Evolutionary conservation across 2,329 filamentous ascomycete genomes (phyloP), one percentile per base, ranked within the genome.

Genomic region (Biscogniauxia mediterranea): DNA sequence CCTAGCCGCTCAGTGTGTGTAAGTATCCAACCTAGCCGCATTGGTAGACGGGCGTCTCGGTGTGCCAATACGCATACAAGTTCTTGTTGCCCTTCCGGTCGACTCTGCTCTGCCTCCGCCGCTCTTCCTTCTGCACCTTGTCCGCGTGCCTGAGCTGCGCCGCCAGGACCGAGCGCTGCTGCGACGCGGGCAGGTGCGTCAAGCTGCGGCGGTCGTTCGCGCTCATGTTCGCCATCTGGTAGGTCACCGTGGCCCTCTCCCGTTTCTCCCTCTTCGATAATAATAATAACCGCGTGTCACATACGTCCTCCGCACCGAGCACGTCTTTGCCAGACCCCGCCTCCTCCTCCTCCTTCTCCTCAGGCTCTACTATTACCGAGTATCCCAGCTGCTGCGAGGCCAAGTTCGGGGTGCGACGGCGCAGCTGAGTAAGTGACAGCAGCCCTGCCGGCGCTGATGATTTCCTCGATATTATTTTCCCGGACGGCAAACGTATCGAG

Each of bases 51-150:
- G 72, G 72, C 38, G 71, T 74, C 28, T 74, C 72, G 1, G 71
- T 74, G 21, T 63, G n/a, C 72, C 72, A 74, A 58, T 74, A 74
- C 0, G 71, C 71, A 59, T 74, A 72, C 62, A 73, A 25, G 54
- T 73, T 75, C 67, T 74, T 75, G 57, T 75, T 75, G 38, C 71
- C 73, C 64, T 74, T 74, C 6, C 70, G 66, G 42, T 75, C 72
- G 13, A 74, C 65, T 23, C 62, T 72, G 17, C 61, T 49, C 60
- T 65, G 68, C 59, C 64, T 63, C 19, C 71, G 64, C 9, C 62
- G 64, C 67, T 74, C 71, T 20, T 68, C 67, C 26, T 70, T 72
- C 50, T 72, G 68, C 55, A 64, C 55, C 59, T 64, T 68, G 20
- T 63, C 67, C 23, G 38, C 52, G 3, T 69, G 65, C 49, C 62